Evolutionary conservation across 2,329 filamentous ascomycete species (phyloP), one percentile per base, ranked within the genome.

Genomic region (Fusarium sp.): DNA sequence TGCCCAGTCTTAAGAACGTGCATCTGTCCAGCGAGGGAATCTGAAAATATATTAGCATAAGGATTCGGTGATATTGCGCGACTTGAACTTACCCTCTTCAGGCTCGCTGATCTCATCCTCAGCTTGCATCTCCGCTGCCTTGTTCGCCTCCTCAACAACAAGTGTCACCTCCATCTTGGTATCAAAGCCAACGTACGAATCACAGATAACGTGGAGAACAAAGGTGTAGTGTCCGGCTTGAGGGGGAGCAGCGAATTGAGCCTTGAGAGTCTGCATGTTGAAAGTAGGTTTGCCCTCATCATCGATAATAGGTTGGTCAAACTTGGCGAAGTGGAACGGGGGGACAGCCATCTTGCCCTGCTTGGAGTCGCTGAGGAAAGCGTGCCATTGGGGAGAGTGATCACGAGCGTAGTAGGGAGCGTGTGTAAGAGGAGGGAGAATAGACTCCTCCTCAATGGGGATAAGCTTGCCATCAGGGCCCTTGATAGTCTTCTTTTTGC

Each of bases 41-140:
- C 93, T 97, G 69, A 61, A 74, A 63, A 8, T 5, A 9, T 21
- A 64, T 80, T 71, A 79, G 77, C 47, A 57, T 11, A 13, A 16
- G 8, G 12, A 12, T 54, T 43, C 38, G 41, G n/a, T 20, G 10
- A 31, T 43, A 10, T 7, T 5, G 39, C 42, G 24, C 3, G 21
- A 15, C 31, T 18, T 24, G 41, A 47, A 61, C 91, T 84, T 86
- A 97, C 96, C 96, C 85, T 99, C 96, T 69, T 98, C 96, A 35
- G 97, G 96, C 79, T 99, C 96, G 77, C 93, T 97, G 71, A 99
- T 99, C 62, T 99, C 96, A 75, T 97, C 96, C 72, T 98, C 94
- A 47, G 90, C 92, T 53, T 89, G 88, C 77, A 97, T 90, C 71
- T 91, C 88, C 21, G 88, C 91, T 8, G 93, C 94, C 82, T 95